These are phyloP conservation scores for Barbatosphaeria neglecta DNA, from an alignment of 495 filamentous ascomycete species.

Conservation along the genomic window DNA sequence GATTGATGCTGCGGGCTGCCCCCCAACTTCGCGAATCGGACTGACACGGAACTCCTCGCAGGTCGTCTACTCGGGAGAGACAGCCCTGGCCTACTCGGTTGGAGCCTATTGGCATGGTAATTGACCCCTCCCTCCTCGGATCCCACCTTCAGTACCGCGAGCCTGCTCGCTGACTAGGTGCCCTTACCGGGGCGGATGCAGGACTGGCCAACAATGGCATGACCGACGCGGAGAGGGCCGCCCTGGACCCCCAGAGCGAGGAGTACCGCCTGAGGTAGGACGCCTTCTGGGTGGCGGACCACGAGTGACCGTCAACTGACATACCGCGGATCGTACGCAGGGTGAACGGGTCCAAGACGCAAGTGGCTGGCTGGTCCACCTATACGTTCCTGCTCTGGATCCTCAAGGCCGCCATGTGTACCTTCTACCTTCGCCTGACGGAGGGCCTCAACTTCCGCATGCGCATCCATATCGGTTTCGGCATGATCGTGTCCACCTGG, in stretches of 20 bases:
- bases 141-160: neutral
- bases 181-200: neutral
- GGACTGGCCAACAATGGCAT: slow-evolving; percentile 49
- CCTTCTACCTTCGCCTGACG: slow-evolving; percentile 51
- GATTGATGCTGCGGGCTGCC: neutral
- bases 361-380: slow-evolving; percentile 46
- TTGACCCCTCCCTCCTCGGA: neutral
- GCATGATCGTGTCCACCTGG: slow-evolving; percentile 39
- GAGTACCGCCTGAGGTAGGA: slow-evolving; percentile 34
- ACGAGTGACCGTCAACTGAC: neutral
- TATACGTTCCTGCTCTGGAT: slow-evolving; percentile 48
- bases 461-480: slow-evolving; percentile 43
- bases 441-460: slow-evolving; percentile 37
- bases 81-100: slow-evolving; percentile 20
- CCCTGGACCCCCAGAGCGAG: slow-evolving; percentile 28
- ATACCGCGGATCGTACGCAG: slow-evolving; percentile 8
- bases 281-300: neutral
- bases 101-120: slow-evolving; percentile 26
- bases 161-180: neutral
- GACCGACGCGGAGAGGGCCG: slow-evolving; percentile 37
- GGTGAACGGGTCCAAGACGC: slow-evolving; percentile 47
- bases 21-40: neutral
- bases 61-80: slow-evolving; percentile 22
- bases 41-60: slow-evolving; percentile 1
- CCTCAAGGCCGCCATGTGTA: slow-evolving; percentile 46